Evolutionary conservation across 1,284 basidiomycete genomes (phyloP), one percentile per base, ranked within the genome.

Genomic region (Pseudozyma tsukubaensis): DNA sequence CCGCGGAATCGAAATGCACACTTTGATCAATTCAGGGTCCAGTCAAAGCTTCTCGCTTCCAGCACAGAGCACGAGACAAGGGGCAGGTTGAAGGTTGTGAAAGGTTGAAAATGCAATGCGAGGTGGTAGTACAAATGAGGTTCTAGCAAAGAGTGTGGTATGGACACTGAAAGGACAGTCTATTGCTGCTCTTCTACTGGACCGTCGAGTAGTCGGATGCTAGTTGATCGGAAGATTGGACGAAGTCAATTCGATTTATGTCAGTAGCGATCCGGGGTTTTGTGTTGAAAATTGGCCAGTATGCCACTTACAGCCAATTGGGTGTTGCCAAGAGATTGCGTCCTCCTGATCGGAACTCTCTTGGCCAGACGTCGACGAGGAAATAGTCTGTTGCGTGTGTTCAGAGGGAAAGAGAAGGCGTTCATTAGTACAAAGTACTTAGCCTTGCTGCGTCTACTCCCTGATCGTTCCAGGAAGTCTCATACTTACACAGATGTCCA

Each of bases 301-400:
- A 24, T 6, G 16, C 32, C 11, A 90, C 94, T 87, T 81, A 97
- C 94, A 97, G 82, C 53, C 89, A 77, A 21, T 88, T 86, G 0
- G 94, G 94, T 0, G 94, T 91, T 58, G 91, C 90, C 61, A 92
- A 91, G 77, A 94, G 88, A 50, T 91, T 86, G 1, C 89, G 90
- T 53, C 89, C 88, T 0, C 92, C 92, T 18, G 92, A 92, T 3
- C 90, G 86, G 89, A 95, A 92, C 86, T 99, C 96, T 65, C 93
- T 87, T 24, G 92, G 91, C 97, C 96, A 99, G 2, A 96, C 92
- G 78, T 97, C 94, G 57, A 93, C 88, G 77, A 97, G 85, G 86
- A 98, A 98, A 90, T 95, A 97, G 50, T 79, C 79, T 77, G 64
- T 18, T 14, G 18, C 14, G 19, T 39, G 32, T 16, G 4, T 14